Percentiles rank a stretch among this genome's conserved stretches.
Evolutionary conservation across 768 basidiomycete genomes (phyloP).

Genomic region (Ephemerocybe angulata): DNA sequence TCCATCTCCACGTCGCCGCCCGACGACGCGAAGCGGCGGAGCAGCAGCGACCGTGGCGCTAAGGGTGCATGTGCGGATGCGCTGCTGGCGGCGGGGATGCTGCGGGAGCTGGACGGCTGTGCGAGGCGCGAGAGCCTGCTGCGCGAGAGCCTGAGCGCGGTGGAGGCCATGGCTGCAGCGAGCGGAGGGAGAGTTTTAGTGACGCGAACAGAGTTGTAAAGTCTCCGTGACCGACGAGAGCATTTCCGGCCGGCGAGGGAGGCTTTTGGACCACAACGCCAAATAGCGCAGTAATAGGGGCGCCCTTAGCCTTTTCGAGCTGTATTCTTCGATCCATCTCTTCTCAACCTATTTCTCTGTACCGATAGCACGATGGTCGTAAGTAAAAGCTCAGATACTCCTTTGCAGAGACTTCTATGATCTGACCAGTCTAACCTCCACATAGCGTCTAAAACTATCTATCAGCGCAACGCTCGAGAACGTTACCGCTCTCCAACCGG

Average conservation of each 20-base stretch:
- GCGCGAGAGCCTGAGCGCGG: too few relatives aligned
- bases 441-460: slow-evolving; percentile 56
- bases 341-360: slow-evolving; percentile 11
- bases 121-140: too few relatives aligned
- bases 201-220: slow-evolving; percentile 5
- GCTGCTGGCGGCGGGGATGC: slow-evolving; percentile 20
- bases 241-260: not conserved
- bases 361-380: slow-evolving; percentile 45
- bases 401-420: not conserved
- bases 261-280: not conserved
- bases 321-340: too few relatives aligned
- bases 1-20: too few relatives aligned
- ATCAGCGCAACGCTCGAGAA: slow-evolving; percentile 82
- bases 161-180: too few relatives aligned
- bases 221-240: not conserved
- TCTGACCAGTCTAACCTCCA: not conserved
- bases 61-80: slow-evolving; percentile 23
- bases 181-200: slow-evolving; percentile 13
- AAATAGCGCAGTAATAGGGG: slow-evolving; percentile 14
- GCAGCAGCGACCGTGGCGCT: too few relatives aligned
- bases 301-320: not conserved
- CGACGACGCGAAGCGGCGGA: too few relatives aligned
- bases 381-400: slow-evolving; percentile 23
- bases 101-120: too few relatives aligned
- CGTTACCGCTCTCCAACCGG: slow-evolving; percentile 65